Evolutionary conservation across 2,329 filamentous ascomycete species (phyloP), one percentile per base, ranked within the genome.

Genomic region (Rhexocercosporidium sp.): DNA sequence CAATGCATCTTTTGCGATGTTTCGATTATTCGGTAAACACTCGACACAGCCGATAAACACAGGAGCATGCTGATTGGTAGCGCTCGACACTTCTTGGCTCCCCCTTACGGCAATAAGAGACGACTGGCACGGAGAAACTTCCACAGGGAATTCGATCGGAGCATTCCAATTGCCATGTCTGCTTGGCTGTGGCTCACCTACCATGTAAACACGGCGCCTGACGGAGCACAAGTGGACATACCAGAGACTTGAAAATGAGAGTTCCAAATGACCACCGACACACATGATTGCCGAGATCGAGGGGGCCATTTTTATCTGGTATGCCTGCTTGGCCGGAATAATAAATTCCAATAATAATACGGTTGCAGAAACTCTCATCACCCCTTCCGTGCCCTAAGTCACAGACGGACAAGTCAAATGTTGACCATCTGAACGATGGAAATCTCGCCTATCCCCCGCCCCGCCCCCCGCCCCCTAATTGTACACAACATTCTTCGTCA

Each of bases 21-120:
- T 31, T 64, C 29, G 18, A 39, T 34, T 25, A 47, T 25, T 34
- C 62, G 39, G 54, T 34, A 64, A 49, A 34, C 27, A 39, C 41
- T 12, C 41, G 12, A n/a, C 6, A 20, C n/a, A 39, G 8, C 44
- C 20, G 22, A 49, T 39, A 29, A 64, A 11, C 1, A 41, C 11
- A 53, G 7, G 12, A 46, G 9, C 18, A n/a, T 59, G 22, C 27
- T 27, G 31, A 27, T 56, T 46, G 51, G 34, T n/a, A 46, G 31
- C n/a, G 9, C n/a, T 46, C 46, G n/a, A 31, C 22, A n/a, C 14
- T 11, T 37, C 25, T 46, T 27, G 18, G 20, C 16, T 12, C 44
- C 9, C 41, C 34, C 8, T n/a, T n/a, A 11, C 31, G 29, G 46
- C 6, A 22, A 51, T 41, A n/a, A 57, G 25, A 31, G 20, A 22